Conservation (phyloP, 2,329 filamentous ascomycete genomes). For the Sodiomyces alkalinus region DNA sequence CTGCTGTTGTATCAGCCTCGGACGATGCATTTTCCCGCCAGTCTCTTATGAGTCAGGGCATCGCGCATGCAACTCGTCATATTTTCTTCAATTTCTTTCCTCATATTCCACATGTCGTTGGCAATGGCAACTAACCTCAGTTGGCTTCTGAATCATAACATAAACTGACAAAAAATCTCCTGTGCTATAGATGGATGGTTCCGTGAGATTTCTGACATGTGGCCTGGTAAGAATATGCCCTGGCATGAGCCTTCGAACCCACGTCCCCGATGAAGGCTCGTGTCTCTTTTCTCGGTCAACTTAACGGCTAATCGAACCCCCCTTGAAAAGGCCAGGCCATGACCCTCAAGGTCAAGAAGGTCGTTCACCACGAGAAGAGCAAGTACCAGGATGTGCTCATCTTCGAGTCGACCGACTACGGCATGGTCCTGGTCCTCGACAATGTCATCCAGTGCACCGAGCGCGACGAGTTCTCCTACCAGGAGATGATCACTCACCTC, state of each 20-base stretch:
- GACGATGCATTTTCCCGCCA: too few species aligned
- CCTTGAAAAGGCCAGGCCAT: constrained; percentile 68
- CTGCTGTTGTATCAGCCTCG: too few species aligned
- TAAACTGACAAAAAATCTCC: constrained; percentile 2
- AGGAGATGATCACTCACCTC: constrained; percentile 99
- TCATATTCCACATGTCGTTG: too few species aligned
- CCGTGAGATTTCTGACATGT: constrained; percentile 97
- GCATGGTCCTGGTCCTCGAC: constrained; percentile 90
- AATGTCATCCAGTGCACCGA: constrained; percentile 99
- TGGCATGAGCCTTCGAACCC: too few species aligned
- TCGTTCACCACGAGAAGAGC: constrained; percentile 98
- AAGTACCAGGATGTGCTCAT: constrained; percentile 98
- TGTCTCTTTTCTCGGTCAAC: constrained; percentile 6
- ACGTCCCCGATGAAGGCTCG: too few species aligned
- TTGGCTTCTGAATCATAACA: neutral
- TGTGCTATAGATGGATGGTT: constrained; percentile 97
- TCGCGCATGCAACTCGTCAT: too few species aligned
- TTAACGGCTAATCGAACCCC: too few species aligned
- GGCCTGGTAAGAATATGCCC: constrained; percentile 56
- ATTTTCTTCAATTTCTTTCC: too few species aligned
- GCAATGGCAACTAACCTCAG: too few species aligned
- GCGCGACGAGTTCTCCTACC: constrained; percentile 97
- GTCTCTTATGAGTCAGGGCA: too few species aligned
- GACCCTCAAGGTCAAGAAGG: constrained; percentile 94
- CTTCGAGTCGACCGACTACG: constrained; percentile 96